phyloP scores from a whole-genome alignment of 2,329 filamentous ascomycete genomes.

The Hymenoscyphus fructigenus region DNA sequence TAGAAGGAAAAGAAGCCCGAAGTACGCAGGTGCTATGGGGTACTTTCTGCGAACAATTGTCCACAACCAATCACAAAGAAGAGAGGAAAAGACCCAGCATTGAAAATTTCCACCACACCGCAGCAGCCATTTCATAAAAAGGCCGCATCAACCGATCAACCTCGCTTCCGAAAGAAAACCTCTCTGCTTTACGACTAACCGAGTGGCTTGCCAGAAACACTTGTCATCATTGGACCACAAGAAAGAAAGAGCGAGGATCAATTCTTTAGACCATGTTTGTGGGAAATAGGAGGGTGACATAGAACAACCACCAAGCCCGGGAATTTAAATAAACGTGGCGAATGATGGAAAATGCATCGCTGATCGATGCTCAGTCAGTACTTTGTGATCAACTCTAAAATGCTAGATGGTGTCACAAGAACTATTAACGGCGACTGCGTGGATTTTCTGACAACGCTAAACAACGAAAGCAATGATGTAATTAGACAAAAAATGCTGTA shows the following conservation, averaged over 20 bases:
- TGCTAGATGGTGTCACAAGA: background rate
- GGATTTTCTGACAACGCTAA: background rate
- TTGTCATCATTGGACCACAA: background rate
- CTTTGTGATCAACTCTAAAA: constrained; percentile 1
- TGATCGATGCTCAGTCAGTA: background rate
- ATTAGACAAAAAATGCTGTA: background rate
- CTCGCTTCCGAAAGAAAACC: background rate
- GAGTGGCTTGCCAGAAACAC: background rate
- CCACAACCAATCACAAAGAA: background rate
- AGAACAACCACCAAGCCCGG: background rate
- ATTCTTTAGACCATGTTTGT: background rate
- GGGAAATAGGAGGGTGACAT: background rate
- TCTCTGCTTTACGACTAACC: background rate
- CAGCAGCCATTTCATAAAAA: background rate
- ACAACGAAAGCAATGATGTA: background rate
- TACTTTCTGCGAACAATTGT: background rate
- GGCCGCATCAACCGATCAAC: background rate
- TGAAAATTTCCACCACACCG: background rate
- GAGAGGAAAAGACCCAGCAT: background rate
- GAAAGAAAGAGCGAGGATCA: background rate
- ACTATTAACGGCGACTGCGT: background rate
- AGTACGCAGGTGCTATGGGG: background rate
- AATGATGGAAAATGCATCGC: background rate
- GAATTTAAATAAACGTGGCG: constrained; percentile 2
- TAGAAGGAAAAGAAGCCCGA: background rate